A percentile compares a stretch with the other conserved stretches of the same genome.
phyloP scores from a whole-genome alignment of 768 basidiomycete genomes.

The Termitomyces sp. region DNA sequence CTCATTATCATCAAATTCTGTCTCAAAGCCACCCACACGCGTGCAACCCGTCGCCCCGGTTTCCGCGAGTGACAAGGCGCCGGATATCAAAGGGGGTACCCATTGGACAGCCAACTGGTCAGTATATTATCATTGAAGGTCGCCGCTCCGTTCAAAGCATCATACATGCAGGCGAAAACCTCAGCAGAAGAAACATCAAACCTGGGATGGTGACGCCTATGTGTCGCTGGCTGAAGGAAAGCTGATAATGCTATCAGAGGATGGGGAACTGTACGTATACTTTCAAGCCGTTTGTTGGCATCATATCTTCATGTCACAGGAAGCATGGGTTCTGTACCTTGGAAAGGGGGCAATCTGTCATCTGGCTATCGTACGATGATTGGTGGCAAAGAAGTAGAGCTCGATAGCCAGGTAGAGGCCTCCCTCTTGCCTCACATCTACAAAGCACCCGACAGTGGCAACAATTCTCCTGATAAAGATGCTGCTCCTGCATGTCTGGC shows the following conservation, averaged over 20 bases:
- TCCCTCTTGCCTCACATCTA: constrained; percentile 46
- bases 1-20: neutral
- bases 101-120: constrained; percentile 75
- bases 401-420: constrained; percentile 45
- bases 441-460: neutral
- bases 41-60: constrained; percentile 35
- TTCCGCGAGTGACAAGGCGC: constrained; percentile 13
- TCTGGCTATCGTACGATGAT: constrained; percentile 40
- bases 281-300: neutral
- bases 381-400: constrained; percentile 56
- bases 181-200: constrained; percentile 72
- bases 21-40: constrained; percentile 9
- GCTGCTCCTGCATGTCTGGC: neutral
- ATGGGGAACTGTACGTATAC: constrained; percentile 58
- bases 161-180: constrained; percentile 57
- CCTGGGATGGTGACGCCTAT: constrained; percentile 81
- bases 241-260: constrained; percentile 60
- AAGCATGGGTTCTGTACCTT: constrained; percentile 58
- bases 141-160: neutral
- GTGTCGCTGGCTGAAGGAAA: constrained; percentile 45
- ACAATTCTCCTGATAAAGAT: constrained; percentile 10
- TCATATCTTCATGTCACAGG: neutral
- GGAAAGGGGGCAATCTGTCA: constrained; percentile 52
- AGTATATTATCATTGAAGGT: neutral
- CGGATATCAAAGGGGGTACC: constrained; percentile 21